Conservation (phyloP, 805 yeast species). For the Candida orba region DNA sequence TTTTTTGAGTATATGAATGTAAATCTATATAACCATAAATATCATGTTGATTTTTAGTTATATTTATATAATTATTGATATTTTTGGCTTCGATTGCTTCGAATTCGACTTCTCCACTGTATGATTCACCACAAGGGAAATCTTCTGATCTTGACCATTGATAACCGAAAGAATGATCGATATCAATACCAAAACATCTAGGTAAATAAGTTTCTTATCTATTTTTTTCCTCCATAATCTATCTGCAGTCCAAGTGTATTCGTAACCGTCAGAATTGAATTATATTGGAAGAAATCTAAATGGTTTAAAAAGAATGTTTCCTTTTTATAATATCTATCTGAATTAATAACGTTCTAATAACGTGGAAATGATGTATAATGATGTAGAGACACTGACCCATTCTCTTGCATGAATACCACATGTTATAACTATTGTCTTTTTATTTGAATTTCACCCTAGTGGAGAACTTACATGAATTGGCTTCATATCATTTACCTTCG, state of each 20-base stretch:
- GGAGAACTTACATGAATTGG: constrained; percentile 57
- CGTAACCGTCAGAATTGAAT: constrained; percentile 92
- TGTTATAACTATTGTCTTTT: constrained; percentile 64
- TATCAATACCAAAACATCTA: constrained; percentile 74
- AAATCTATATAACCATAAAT: constrained; percentile 75
- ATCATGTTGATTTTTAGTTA: constrained; percentile 39
- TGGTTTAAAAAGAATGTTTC: constrained; percentile 43
- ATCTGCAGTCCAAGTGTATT: constrained; percentile 71
- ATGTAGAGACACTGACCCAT: constrained; percentile 75
- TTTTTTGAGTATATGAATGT: constrained; percentile 81
- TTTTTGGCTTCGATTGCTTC: constrained; percentile 54
- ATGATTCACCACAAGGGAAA: constrained; percentile 77
- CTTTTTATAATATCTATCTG: constrained; percentile 22
- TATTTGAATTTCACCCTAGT: constrained; percentile 34
- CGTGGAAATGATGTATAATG: constrained; percentile 46
- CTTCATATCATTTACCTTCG: constrained; percentile 65
- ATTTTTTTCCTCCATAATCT: constrained; percentile 86
- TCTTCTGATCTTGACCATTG: constrained; percentile 61
- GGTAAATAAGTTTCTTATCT: constrained; percentile 66
- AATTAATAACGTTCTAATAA: constrained; percentile 42
- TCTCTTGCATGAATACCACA: constrained; percentile 90
- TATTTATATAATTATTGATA: constrained; percentile 40
- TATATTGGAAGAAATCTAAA: constrained; percentile 75
- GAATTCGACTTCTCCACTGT: constrained; percentile 67
- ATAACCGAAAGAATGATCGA: constrained; percentile 75